Base-by-base conservation (phyloP, 2,329 filamentous ascomycete genomes). In the Domatiomyces globalis region DNA sequence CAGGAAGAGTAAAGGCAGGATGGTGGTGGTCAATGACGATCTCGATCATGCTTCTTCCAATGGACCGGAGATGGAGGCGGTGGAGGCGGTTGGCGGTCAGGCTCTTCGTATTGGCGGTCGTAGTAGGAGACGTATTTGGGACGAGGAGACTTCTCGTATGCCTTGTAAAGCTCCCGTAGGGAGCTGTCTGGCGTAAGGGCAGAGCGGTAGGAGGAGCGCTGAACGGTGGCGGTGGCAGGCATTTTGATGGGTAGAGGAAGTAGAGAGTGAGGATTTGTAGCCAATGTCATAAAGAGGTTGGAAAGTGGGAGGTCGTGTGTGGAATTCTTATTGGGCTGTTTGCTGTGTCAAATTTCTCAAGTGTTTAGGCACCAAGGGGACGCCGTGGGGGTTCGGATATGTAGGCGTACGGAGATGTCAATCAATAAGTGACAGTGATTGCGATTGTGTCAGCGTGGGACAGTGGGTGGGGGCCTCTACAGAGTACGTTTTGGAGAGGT, bases 81-180 rank as follows among this genome's bases (percentile, higher is more conserved):
- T 43, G 58, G 56, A 39, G 56, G 58, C 45, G 54, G 55, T 19
- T 56, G 55, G 20, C 56, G 49, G 36, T 58, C 53, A 17, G 55
- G 49, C 46, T 54, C 44, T 29, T 54, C 50, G 33, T 39, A 15
- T 51, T 55, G 48, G 45, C 54, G 49, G 50, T 56, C 60, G 19
- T 63, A 57, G 46, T 62, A 54, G 9, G 62, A 61, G 42, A 60
- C 56, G 27, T 64, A 64, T 50, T 66, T 69, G 22, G 63, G 63
- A 18, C 61, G 57, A 9, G 63, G 62, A 39, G 65, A 64, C 6
- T 65, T 63, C 54, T 68, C 63, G 53, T 70, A 63, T 20, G 67
- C 67, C 49, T 63, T 65, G 53, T 63, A 63, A 57, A 71, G 66
- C 46, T 70, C 64, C 51, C 69, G 63, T 12, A 63, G 65, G 49